These are phyloP conservation scores for Pseudotsuga menziesii DNA, from an alignment of 75 land plant genomes.

Conservation along the genomic window DNA sequence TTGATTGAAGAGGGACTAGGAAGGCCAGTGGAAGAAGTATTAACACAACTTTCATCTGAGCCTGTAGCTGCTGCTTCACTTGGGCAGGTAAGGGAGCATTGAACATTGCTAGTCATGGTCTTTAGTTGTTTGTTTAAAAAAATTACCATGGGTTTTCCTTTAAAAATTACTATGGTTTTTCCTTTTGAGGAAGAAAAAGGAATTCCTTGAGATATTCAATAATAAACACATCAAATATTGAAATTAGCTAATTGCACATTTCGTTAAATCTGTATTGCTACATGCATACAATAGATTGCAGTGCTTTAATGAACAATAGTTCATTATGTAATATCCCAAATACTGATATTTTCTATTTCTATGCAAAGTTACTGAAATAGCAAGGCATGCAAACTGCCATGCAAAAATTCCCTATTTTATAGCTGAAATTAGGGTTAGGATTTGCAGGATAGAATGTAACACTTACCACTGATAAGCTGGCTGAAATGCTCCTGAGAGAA, in stretches of 20 bases:
- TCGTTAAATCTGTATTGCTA: background rate
- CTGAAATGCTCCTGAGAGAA: no score
- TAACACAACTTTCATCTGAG: conserved; percentile 27
- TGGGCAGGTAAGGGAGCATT: conserved; percentile 29
- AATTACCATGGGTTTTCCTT: background rate
- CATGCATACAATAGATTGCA: background rate
- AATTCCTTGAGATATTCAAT: background rate
- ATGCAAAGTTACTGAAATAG: no score
- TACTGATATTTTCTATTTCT: no score
- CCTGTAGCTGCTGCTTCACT: conserved; percentile 50
- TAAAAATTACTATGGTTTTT: background rate
- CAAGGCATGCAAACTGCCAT: no score
- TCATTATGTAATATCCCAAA: no score
- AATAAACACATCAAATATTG: background rate
- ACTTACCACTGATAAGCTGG: no score
- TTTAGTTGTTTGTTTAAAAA: background rate
- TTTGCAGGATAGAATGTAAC: no score
- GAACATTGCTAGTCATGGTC: background rate
- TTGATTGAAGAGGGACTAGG: conserved; percentile 33
- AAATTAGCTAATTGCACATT: background rate
- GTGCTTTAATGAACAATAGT: no score
- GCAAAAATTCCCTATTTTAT: no score
- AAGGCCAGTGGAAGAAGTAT: conserved; percentile 32
- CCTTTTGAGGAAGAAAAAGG: conserved; percentile 3
- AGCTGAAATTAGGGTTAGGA: no score